A percentile compares a stretch with the other conserved stretches of the same genome.
Conservation (phyloP, 2,329 filamentous ascomycete genomes). For the Aspergillus luchuensis region DNA sequence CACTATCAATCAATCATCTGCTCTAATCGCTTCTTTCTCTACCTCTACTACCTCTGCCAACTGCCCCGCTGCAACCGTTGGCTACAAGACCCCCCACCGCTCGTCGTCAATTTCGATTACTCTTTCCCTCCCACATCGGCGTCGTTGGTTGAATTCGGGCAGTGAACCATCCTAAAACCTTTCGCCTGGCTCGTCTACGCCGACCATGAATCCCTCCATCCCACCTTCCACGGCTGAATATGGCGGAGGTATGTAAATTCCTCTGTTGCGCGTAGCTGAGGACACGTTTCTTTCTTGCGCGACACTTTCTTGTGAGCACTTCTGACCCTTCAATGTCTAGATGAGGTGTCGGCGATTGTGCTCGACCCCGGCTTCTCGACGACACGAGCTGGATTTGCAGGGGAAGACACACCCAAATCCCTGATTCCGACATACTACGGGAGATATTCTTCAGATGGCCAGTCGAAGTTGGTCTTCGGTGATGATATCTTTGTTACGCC, state of each 20-base stretch:
- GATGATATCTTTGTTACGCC: slow-evolving; percentile 86
- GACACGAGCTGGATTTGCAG: slow-evolving; percentile 92
- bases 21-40: not conserved
- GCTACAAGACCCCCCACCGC: not conserved
- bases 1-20: not conserved
- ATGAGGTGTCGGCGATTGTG: slow-evolving; percentile 95
- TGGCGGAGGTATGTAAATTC: slow-evolving; percentile 48
- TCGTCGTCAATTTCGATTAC: not conserved
- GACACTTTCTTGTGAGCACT: not conserved
- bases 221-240: slow-evolving; percentile 52
- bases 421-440: slow-evolving; percentile 91
- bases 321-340: slow-evolving; percentile 50
- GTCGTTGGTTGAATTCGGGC: not conserved
- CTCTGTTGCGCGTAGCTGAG: slow-evolving; percentile 13
- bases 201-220: slow-evolving; percentile 45
- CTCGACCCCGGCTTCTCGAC: slow-evolving; percentile 92
- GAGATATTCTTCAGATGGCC: slow-evolving; percentile 53
- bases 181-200: slow-evolving; percentile 8
- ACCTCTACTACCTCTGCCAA: not conserved
- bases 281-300: not conserved
- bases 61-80: not conserved
- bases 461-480: slow-evolving; percentile 71
- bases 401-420: slow-evolving; percentile 95
- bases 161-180: not conserved
- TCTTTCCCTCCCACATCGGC: not conserved